These are phyloP conservation scores for Auriscalpium microsporum DNA, from an alignment of 768 basidiomycete genomes.

Conservation along the genomic window DNA sequence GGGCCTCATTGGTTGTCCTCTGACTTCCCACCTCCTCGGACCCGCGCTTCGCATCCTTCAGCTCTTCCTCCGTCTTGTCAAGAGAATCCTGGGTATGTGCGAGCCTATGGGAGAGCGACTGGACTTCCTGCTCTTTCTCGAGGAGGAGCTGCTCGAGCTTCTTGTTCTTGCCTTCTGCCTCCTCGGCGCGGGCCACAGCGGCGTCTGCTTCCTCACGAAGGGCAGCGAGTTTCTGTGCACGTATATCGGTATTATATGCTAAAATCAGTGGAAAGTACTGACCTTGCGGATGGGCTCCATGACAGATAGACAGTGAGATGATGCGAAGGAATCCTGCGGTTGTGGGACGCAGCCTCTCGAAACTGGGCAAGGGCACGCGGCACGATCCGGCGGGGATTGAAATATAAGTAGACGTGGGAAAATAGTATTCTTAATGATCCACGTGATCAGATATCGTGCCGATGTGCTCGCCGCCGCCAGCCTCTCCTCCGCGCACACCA, in stretches of 20 bases:
- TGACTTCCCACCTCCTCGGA: slow-evolving; percentile 62
- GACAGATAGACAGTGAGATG: slow-evolving; percentile 12
- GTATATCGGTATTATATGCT: too few relatives aligned
- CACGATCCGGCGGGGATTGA: not conserved
- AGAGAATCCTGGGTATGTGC: slow-evolving; percentile 55
- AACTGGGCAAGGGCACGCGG: slow-evolving; percentile 1
- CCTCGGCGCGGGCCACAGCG: slow-evolving; percentile 77
- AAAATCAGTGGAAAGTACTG: not conserved
- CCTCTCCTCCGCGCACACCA: not conserved
- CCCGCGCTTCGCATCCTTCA: slow-evolving; percentile 55
- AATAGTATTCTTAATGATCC: not conserved
- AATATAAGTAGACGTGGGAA: slow-evolving; percentile 8
- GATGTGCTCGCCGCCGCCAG: not conserved
- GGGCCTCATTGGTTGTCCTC: slow-evolving; percentile 63
- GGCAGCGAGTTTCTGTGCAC: slow-evolving; percentile 55
- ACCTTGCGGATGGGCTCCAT: slow-evolving; percentile 48
- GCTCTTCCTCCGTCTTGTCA: slow-evolving; percentile 59
- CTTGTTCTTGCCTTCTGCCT: slow-evolving; percentile 80
- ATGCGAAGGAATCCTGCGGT: slow-evolving; percentile 8
- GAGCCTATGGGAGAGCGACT: slow-evolving; percentile 69
- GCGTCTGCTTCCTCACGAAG: slow-evolving; percentile 82
- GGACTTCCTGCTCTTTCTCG: slow-evolving; percentile 78
- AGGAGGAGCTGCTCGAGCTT: slow-evolving; percentile 62
- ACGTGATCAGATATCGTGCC: slow-evolving; percentile 5
- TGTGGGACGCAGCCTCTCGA: not conserved